Evolutionary conservation across 306 rosid species (phyloP).

Genomic region (Medicago lupulina): DNA sequence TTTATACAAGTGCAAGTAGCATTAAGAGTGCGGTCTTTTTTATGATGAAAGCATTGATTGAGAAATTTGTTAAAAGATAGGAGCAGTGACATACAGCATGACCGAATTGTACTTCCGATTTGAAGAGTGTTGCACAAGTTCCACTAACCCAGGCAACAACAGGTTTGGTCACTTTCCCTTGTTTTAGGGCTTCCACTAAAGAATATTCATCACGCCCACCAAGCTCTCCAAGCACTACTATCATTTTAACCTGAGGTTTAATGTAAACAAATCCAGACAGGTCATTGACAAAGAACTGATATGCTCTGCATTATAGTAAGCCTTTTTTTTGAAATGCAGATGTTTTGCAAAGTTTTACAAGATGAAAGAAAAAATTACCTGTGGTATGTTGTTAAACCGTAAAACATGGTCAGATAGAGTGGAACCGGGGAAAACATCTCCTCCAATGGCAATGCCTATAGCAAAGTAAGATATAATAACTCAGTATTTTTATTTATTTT

Average conservation of each 20-base stretch:
- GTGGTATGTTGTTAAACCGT: slow-evolving; percentile 98
- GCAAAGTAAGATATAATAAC: slow-evolving; percentile 40
- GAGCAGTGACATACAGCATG: slow-evolving; percentile 84
- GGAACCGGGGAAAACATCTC: slow-evolving; percentile 99
- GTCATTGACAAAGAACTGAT: slow-evolving; percentile 24
- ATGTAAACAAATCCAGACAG: slow-evolving; percentile 44
- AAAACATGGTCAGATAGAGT: slow-evolving; percentile 97
- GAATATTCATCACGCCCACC: slow-evolving; percentile 99
- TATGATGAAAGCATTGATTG: slow-evolving; percentile 33
- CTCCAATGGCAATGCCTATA: slow-evolving; percentile 98
- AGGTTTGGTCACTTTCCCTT: slow-evolving; percentile 90
- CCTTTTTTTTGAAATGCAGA: slow-evolving; percentile 22
- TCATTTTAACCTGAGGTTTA: slow-evolving; percentile 81
- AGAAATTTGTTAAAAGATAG: slow-evolving; percentile 35
- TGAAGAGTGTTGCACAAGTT: slow-evolving; percentile 96
- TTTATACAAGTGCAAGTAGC: slow-evolving; percentile 32
- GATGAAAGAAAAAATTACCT: slow-evolving; percentile 55
- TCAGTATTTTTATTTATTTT: too few species aligned
- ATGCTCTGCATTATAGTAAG: slow-evolving; percentile 19
- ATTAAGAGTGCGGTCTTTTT: slow-evolving; percentile 40
- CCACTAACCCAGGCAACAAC: slow-evolving; percentile 99
- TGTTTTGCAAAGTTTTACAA: slow-evolving; percentile 36
- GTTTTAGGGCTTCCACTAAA: slow-evolving; percentile 92
- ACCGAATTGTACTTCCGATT: slow-evolving; percentile 99
- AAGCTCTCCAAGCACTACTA: slow-evolving; percentile 97